Percentiles rank a stretch among this genome's conserved stretches.
Evolutionary conservation across 345 rosid species (phyloP).

Genomic region (Corchorus olitorius): DNA sequence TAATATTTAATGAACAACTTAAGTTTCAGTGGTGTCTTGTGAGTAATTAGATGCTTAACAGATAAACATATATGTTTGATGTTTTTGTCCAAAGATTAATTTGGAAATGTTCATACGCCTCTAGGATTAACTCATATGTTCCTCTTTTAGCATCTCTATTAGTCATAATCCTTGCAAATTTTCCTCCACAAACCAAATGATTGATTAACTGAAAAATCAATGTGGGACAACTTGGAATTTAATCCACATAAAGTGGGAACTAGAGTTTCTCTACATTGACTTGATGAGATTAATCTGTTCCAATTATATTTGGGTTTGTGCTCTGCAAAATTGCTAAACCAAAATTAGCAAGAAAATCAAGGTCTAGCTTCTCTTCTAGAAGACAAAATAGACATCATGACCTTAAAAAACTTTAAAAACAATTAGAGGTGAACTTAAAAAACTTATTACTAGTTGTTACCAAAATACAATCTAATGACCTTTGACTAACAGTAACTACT

Average conservation of each 20-base stretch:
- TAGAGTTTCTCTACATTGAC: not conserved
- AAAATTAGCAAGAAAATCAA: slow-evolving; percentile 2
- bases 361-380: slow-evolving; percentile 3
- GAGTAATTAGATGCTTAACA: too few species aligned
- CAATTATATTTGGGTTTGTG: not conserved
- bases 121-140: not conserved
- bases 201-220: not conserved
- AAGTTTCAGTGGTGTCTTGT: too few species aligned
- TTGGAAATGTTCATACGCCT: not conserved
- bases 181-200: slow-evolving; percentile 1
- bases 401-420: not conserved
- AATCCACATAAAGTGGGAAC: slow-evolving; percentile 28
- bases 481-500: too few species aligned
- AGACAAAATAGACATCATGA: not conserved
- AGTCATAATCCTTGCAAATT: not conserved
- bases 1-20: not conserved
- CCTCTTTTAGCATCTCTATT: not conserved
- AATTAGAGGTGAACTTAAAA: not conserved
- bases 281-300: not conserved
- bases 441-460: too few species aligned
- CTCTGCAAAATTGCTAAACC: not conserved
- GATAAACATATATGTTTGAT: not conserved
- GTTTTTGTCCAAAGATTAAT: not conserved
- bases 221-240: slow-evolving; percentile 27
- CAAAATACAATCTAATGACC: too few species aligned